A percentile compares a stretch with the other conserved stretches of the same genome.
phyloP scores from a whole-genome alignment of 441 rosid genomes.

The Macaranga tanarius region DNA sequence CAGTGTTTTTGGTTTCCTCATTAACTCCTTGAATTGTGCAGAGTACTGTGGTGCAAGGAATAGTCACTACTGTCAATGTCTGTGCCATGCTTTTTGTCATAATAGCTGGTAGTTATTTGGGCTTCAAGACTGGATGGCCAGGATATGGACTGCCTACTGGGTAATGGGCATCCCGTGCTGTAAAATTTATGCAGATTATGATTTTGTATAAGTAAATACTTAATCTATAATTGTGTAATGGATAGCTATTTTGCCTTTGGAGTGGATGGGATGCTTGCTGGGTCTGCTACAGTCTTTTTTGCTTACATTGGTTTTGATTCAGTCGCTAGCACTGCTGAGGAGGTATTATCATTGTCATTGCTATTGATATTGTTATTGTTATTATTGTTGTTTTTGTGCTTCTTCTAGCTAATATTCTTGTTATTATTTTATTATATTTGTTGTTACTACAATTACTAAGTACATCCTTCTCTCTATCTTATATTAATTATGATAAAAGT shows the following conservation, averaged over 20 bases:
- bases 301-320: constrained; percentile 96
- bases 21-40: constrained; percentile 37
- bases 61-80: constrained; percentile 75
- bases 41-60: constrained; percentile 83
- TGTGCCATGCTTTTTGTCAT: constrained; percentile 86
- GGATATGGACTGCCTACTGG: constrained; percentile 93
- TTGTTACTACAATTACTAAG: background rate
- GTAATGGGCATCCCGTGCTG: constrained; percentile 37
- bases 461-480: background rate
- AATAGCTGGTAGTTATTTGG: constrained; percentile 80
- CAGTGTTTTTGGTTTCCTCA: background rate
- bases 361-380: background rate
- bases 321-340: constrained; percentile 98
- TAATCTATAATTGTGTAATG: constrained; percentile 17
- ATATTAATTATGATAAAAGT: background rate
- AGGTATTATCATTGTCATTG: constrained; percentile 39
- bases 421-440: background rate
- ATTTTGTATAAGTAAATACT: constrained; percentile 11
- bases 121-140: constrained; percentile 86
- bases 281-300: constrained; percentile 94
- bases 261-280: constrained; percentile 94
- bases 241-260: constrained; percentile 84
- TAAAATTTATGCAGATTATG: constrained; percentile 9
- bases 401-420: background rate
- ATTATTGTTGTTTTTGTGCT: background rate